phyloP scores from a whole-genome alignment of 441 rosid species.

The Erodium texanum region DNA sequence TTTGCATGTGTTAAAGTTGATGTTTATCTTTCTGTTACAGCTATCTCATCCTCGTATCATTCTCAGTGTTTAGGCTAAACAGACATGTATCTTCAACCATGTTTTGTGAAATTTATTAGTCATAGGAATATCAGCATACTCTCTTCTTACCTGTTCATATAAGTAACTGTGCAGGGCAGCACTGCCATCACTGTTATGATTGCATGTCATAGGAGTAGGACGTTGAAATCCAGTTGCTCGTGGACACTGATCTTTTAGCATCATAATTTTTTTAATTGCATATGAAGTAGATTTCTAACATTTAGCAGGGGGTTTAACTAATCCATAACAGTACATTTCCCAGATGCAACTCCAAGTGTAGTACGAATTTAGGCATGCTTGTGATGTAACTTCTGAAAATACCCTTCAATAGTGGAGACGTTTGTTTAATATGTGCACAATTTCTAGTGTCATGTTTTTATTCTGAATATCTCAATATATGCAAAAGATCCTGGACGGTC shows the following conservation, averaged over 20 bases:
- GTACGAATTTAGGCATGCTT: background rate
- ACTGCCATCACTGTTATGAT: background rate
- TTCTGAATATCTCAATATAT: background rate
- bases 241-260: background rate
- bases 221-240: background rate
- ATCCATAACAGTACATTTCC: background rate
- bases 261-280: background rate
- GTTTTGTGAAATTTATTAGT: background rate
- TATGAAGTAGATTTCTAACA: background rate
- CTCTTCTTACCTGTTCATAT: background rate
- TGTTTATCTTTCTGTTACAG: background rate
- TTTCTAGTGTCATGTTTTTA: background rate
- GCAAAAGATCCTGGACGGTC: slow-evolving; percentile 12
- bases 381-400: background rate
- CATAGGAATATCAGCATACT: background rate
- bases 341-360: background rate
- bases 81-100: background rate
- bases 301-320: background rate
- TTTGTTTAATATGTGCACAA: background rate
- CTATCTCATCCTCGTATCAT: background rate
- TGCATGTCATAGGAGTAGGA: background rate
- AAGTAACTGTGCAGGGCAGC: background rate
- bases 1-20: background rate
- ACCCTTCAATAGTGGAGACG: background rate
- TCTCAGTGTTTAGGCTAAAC: background rate